phyloP scores from a whole-genome alignment of 306 rosid genomes.

The Ceratonia siliqua region DNA sequence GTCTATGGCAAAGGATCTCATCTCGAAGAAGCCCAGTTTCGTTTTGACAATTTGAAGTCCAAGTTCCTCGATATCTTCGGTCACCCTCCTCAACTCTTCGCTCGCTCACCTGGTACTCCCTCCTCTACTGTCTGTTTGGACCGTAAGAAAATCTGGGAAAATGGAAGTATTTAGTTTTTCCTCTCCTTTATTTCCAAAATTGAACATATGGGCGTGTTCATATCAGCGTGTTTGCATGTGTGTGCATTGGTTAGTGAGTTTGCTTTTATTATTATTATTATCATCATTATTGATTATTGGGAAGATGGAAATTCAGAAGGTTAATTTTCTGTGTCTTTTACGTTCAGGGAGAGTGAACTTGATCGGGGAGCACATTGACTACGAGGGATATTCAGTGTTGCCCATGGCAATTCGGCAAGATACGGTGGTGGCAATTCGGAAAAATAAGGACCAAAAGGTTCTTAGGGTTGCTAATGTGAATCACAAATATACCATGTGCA shows the following conservation, averaged over 20 bases:
- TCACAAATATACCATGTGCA: slow-evolving; percentile 53
- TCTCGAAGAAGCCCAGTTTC: slow-evolving; percentile 60
- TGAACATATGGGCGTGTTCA: not conserved
- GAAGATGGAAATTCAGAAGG: not conserved
- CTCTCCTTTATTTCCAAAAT: not conserved
- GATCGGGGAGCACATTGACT: slow-evolving; percentile 84
- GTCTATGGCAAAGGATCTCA: slow-evolving; percentile 60
- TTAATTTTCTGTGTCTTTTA: not conserved
- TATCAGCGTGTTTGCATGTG: not conserved
- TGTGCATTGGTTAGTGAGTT: not conserved
- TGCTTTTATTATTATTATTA: not conserved
- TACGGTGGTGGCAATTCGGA: slow-evolving; percentile 63
- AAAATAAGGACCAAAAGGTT: slow-evolving; percentile 40
- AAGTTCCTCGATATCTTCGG: slow-evolving; percentile 53
- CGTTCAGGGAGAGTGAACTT: slow-evolving; percentile 75
- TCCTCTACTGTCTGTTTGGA: slow-evolving; percentile 7
- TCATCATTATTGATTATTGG: not conserved
- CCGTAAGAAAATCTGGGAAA: not conserved
- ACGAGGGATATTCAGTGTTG: slow-evolving; percentile 81
- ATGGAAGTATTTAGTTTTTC: not conserved
- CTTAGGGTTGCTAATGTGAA: slow-evolving; percentile 63
- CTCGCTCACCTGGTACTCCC: slow-evolving; percentile 72
- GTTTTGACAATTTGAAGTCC: slow-evolving; percentile 48
- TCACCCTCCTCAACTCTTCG: slow-evolving; percentile 48
- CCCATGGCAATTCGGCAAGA: slow-evolving; percentile 87